Percentiles rank a stretch among this genome's conserved stretches.
phyloP scores from a whole-genome alignment of 352 stramenopile genomes.

The Thraustochytrium sp. region DNA sequence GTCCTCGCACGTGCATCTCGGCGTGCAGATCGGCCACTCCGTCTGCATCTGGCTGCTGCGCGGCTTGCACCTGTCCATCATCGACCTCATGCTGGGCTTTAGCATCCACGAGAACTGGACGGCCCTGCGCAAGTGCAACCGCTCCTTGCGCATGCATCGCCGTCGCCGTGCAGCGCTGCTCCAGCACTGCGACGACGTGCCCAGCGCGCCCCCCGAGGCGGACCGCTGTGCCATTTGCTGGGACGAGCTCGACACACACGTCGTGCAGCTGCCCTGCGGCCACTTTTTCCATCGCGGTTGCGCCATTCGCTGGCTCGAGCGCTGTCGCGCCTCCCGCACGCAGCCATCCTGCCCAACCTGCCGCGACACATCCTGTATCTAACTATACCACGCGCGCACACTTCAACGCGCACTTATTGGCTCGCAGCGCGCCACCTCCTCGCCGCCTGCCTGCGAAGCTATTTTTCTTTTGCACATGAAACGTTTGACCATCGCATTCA shows the following conservation, averaged over 20 bases:
- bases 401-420: neutral
- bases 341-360: neutral
- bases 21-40: slow-evolving; percentile 2
- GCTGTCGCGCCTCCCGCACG: neutral
- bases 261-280: neutral
- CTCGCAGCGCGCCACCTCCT: too few species aligned
- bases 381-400: neutral
- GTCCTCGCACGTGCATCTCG: neutral
- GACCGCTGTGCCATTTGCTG: neutral
- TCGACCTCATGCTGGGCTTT: slow-evolving; percentile 13
- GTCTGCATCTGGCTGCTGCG: neutral
- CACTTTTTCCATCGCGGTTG: slow-evolving; percentile 6
- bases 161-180: neutral
- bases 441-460: too few species aligned
- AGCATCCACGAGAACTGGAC: slow-evolving; percentile 3
- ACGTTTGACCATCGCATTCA: too few species aligned
- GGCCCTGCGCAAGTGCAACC: neutral
- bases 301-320: neutral
- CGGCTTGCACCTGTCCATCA: neutral
- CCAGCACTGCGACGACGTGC: neutral
- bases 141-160: neutral
- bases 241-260: neutral
- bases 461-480: neutral
- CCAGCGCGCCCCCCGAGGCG: neutral
- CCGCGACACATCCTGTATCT: neutral